Base-by-base conservation (phyloP, 108 stramenopile genomes). In the Pseudonitzschia multistriata region DNA sequence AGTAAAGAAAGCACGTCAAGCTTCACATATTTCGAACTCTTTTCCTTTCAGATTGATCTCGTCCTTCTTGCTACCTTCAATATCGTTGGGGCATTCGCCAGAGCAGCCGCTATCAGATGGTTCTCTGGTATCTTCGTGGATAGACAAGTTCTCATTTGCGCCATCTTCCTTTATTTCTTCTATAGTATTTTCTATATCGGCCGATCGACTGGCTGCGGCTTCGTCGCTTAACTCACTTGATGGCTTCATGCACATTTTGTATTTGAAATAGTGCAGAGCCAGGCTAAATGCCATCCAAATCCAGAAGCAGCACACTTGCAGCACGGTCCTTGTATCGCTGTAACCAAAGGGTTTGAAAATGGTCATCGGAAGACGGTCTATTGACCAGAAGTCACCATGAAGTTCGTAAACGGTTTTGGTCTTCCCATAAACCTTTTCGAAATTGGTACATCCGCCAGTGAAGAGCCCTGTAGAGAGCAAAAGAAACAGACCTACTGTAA, bases 271-370 rank as follows among this genome's bases (percentile, higher is more conserved):
- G 49, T 92, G 91, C n/a, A 88, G 63, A 31, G 71, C 3, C 10
- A 72, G 27, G 25, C 77, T 70, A 21, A 92, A 74, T 3, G 66
- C 25, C 10, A 92, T 65, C 79, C 85, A 89, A 19, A 24, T 34
- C 91, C 91, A 92, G 53, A 86, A 92, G 49, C 67, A 67, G 31
- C 67, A 74, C 22, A 89, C 81, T 57, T 89, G 81, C 10, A 92
- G 62, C 8, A 86, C 80, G 39, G 91, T 89, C 52, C 88, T 79
- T 15, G 71, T 74, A 39, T 81, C 74, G 39, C 81, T 86, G 78
- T 89, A 92, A 17, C 91, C 91, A 79, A 92, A 92, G 15, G 88
- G 86, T 69, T 92, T 89, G 39, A 92, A 62, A 19, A 92, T 55
- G 22, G 87, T 85, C 84, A 92, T 88, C 7, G 91, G 91, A 5